Evolutionary conservation across 1,284 basidiomycete genomes (phyloP), one percentile per base, ranked within the genome.

Genomic region (Taiwanofungus camphoratus): DNA sequence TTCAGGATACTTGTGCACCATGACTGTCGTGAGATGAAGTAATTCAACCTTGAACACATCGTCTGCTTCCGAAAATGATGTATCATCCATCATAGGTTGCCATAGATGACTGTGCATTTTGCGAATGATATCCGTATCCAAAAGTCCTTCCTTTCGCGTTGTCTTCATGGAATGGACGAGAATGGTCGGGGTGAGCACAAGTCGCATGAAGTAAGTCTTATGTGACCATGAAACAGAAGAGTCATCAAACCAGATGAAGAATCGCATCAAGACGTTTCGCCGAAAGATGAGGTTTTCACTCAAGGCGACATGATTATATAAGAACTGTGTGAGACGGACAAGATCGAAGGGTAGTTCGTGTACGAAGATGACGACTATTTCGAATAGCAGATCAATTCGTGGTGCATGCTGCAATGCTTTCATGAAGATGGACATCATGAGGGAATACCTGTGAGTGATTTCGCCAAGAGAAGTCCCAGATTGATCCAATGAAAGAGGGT

Each of bases 21-120:
- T 76, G 35, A 93, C 73, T 0, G 89, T 94, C 2, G 93, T 94
- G 62, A 99, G 72, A 57, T 96, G 87, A 19, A 98, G 73, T 29
- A 97, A 73, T 63, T 98, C 95, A 50, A 98, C 89, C 56, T 86
- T 86, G 64, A 96, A 85, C 49, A 78, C 73, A 57, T 94, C 89
- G 55, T 92, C 86, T 0, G 78, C 71, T 30, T 76, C 80, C 12
- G 68, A 59, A 57, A 84, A 82, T n/a, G 65, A 62, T 19, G 67
- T 56, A n/a, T 70, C 66, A 36, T 81, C 77, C 6, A 74, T 75
- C 64, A 91, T 80, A 1, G 82, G 82, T 44, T 79, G 76, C 93
- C 93, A 96, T 33, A 96, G 79, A 39, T 79, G 76, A 36, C 71
- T 71, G 60, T 92, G 82, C 19, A 95, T 68, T 46, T 77, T 73